Conservation (phyloP, 1,284 basidiomycete genomes). For the Vanrija sp. region DNA sequence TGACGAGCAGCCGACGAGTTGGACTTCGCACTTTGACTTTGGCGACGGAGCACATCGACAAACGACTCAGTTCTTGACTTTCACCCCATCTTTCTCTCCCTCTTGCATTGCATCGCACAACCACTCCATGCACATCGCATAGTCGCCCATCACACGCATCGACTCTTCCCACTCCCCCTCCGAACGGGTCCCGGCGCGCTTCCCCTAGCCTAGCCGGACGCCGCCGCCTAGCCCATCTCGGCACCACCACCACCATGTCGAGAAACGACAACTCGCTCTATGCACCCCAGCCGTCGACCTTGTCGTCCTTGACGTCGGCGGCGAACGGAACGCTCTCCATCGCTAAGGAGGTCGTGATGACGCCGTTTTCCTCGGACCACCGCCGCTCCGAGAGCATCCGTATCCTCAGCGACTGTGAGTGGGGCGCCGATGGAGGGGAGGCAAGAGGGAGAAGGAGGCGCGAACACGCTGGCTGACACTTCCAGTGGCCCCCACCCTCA, state of each 20-base stretch:
- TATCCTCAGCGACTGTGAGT: conserved; percentile 47
- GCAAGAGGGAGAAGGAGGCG: not conserved
- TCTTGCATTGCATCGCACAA: not conserved
- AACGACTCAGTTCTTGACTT: too few relatives aligned
- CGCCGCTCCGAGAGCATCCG: conserved; percentile 42
- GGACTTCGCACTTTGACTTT: not conserved
- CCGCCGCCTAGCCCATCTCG: not conserved
- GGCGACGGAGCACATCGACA: too few relatives aligned
- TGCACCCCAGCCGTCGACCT: conserved; percentile 2
- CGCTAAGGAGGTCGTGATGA: conserved; percentile 47
- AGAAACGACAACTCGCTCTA: not conserved
- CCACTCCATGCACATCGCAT: not conserved
- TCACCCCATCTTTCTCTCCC: not conserved
- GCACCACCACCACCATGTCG: not conserved
- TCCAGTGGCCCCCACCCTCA: conserved; percentile 79
- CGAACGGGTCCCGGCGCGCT: too few relatives aligned
- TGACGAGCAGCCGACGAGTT: not conserved
- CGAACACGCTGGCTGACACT: not conserved
- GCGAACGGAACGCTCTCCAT: conserved; percentile 36
- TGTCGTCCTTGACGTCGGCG: conserved; percentile 25
- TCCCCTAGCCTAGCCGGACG: too few relatives aligned
- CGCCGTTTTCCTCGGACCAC: conserved; percentile 39
- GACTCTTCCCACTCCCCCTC: not conserved
- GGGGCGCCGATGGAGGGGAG: not conserved
- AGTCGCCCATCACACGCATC: not conserved